These are phyloP conservation scores for Pichia manshurica DNA, from an alignment of 805 yeast species.

Conservation along the genomic window DNA sequence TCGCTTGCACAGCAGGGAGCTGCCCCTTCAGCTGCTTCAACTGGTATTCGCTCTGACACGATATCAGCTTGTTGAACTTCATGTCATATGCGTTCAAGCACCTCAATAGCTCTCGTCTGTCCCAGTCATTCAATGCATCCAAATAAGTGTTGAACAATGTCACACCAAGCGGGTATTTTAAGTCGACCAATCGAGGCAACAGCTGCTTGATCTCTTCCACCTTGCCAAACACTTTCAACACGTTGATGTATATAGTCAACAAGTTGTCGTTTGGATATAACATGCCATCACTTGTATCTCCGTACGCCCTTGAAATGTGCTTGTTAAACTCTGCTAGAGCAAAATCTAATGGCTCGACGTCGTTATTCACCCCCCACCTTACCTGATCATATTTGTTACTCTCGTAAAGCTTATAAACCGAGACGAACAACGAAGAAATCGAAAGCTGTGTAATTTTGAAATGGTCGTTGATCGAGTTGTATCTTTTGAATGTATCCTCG, in stretches of 20 bases:
- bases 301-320: slow-evolving; percentile 32
- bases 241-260: slow-evolving; percentile 48
- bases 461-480: slow-evolving; percentile 16
- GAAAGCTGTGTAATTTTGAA: slow-evolving; percentile 24
- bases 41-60: slow-evolving; percentile 24
- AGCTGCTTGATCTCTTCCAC: slow-evolving; percentile 44
- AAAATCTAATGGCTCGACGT: slow-evolving; percentile 49
- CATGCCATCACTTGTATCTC: slow-evolving; percentile 27
- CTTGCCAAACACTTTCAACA: slow-evolving; percentile 44
- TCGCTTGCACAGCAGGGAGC: slow-evolving; percentile 7
- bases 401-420: slow-evolving; percentile 34
- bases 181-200: slow-evolving; percentile 48
- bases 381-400: slow-evolving; percentile 10
- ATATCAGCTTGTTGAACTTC: slow-evolving; percentile 12
- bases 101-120: slow-evolving; percentile 19
- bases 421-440: slow-evolving; percentile 42
- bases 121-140: slow-evolving; percentile 16
- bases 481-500: slow-evolving; percentile 25
- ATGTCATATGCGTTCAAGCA: slow-evolving; percentile 20
- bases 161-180: slow-evolving; percentile 27
- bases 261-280: slow-evolving; percentile 42
- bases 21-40: slow-evolving; percentile 16
- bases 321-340: slow-evolving; percentile 52
- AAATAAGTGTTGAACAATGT: slow-evolving; percentile 21
- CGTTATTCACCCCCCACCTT: slow-evolving; percentile 38